These are phyloP conservation scores for Solanum ahanhuiri DNA, from an alignment of 257 asterid genomes.

Conservation along the genomic window DNA sequence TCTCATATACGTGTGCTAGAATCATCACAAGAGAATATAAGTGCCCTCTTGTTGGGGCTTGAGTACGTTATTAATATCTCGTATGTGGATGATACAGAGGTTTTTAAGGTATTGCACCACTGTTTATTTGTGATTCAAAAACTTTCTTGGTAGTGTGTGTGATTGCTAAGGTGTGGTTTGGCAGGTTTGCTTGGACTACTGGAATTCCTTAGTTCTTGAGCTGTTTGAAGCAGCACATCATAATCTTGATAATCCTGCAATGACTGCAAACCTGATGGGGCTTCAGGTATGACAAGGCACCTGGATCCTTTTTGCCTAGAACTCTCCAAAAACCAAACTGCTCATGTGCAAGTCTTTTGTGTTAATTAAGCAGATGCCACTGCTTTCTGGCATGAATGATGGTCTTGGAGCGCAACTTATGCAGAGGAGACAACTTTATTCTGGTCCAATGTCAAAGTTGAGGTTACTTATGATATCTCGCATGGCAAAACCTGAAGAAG, in stretches of 20 bases:
- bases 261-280: slow-evolving; percentile 63
- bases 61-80: slow-evolving; percentile 87
- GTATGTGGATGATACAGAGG: slow-evolving; percentile 96
- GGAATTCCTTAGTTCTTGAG: slow-evolving; percentile 86
- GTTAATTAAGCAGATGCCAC: slow-evolving; percentile 40
- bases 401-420: slow-evolving; percentile 73
- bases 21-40: slow-evolving; percentile 63
- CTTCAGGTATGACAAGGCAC: slow-evolving; percentile 48
- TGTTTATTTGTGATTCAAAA: neutral
- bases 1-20: slow-evolving; percentile 83
- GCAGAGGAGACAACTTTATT: slow-evolving; percentile 82
- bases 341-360: slow-evolving; percentile 6
- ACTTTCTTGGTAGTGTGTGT: neutral
- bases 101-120: slow-evolving; percentile 64
- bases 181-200: slow-evolving; percentile 96
- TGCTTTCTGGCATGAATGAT: slow-evolving; percentile 59
- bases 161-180: neutral
- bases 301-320: neutral
- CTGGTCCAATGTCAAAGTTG: slow-evolving; percentile 90
- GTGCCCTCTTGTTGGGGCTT: slow-evolving; percentile 64
- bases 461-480: slow-evolving; percentile 91
- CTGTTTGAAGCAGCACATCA: slow-evolving; percentile 91
- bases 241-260: slow-evolving; percentile 57
- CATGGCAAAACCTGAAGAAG: slow-evolving; percentile 99
- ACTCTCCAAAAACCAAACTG: neutral